These are phyloP conservation scores for Neopestalotiopsis sp. DNA, from an alignment of 2,329 filamentous ascomycete genomes.

Conservation along the genomic window DNA sequence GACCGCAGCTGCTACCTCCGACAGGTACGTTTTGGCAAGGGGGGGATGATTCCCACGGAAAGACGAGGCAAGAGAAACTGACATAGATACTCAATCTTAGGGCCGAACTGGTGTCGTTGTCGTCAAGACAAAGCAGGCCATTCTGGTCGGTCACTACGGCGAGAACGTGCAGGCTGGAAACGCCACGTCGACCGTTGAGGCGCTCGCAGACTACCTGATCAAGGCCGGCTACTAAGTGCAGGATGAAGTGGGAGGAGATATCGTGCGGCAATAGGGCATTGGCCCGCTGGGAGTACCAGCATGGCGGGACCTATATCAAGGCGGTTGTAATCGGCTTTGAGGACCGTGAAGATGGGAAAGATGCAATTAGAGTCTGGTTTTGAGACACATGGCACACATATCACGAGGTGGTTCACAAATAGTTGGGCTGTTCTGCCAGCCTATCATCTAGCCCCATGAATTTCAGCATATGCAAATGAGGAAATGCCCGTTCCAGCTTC, in stretches of 20 bases:
- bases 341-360: background rate
- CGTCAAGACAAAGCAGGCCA: slow-evolving; percentile 85
- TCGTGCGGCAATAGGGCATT: background rate
- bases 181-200: slow-evolving; percentile 79
- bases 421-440: slow-evolving; percentile 20
- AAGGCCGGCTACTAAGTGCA: slow-evolving; percentile 72
- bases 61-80: slow-evolving; percentile 14
- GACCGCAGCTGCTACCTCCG: slow-evolving; percentile 84
- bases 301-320: background rate
- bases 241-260: background rate
- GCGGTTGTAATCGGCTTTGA: slow-evolving; percentile 1
- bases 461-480: slow-evolving; percentile 40
- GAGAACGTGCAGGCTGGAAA: slow-evolving; percentile 76
- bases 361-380: slow-evolving; percentile 25
- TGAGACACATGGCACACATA: slow-evolving; percentile 25
- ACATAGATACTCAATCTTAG: slow-evolving; percentile 35
- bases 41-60: background rate
- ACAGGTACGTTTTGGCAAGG: slow-evolving; percentile 63
- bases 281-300: background rate
- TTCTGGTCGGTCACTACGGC: slow-evolving; percentile 86
- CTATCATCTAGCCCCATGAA: slow-evolving; percentile 29
- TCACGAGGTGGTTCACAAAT: slow-evolving; percentile 22
- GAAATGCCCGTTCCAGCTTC: slow-evolving; percentile 18
- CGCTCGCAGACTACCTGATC: slow-evolving; percentile 86
- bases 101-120: slow-evolving; percentile 82